phyloP scores from a whole-genome alignment of 805 yeast species.

The Candida berthetii region DNA sequence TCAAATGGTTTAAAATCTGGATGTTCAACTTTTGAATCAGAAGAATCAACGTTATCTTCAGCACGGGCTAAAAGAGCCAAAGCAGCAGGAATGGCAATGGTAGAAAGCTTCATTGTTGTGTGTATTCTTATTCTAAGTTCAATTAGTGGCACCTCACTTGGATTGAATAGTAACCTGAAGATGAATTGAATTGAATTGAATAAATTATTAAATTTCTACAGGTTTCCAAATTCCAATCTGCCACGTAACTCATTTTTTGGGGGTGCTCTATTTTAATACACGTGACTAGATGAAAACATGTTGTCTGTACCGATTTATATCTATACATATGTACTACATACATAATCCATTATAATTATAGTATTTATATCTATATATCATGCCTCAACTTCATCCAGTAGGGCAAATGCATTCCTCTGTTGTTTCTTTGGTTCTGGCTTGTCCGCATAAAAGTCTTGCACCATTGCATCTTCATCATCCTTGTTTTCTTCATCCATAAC shows the following conservation, averaged over 20 bases:
- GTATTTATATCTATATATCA: slow-evolving; percentile 2
- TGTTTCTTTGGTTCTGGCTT: slow-evolving; percentile 7
- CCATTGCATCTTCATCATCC: slow-evolving; percentile 10
- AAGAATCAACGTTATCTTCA: slow-evolving; percentile 2
- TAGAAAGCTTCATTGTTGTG: slow-evolving; percentile 15
- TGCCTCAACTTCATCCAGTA: slow-evolving; percentile 27
- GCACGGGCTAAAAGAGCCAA: slow-evolving; percentile 14
- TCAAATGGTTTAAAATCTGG: slow-evolving; percentile 33
- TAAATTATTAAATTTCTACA: too few species aligned
- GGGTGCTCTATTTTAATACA: too few species aligned
- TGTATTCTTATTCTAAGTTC: too few species aligned
- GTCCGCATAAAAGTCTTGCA: slow-evolving; percentile 15
- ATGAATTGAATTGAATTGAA: too few species aligned
- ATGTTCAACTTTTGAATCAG: slow-evolving; percentile 16
- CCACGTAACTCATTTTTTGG: too few species aligned
- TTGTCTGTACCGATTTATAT: too few species aligned
- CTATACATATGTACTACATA: too few species aligned
- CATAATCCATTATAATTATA: neutral
- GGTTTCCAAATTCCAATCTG: too few species aligned
- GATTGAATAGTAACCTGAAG: too few species aligned
- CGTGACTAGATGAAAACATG: too few species aligned
- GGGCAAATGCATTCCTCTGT: slow-evolving; percentile 20
- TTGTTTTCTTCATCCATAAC: slow-evolving; percentile 15
- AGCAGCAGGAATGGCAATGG: slow-evolving; percentile 17
- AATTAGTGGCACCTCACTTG: too few species aligned